Evolutionary conservation across 768 basidiomycete genomes (phyloP).

Genomic region (Suillus paluster): DNA sequence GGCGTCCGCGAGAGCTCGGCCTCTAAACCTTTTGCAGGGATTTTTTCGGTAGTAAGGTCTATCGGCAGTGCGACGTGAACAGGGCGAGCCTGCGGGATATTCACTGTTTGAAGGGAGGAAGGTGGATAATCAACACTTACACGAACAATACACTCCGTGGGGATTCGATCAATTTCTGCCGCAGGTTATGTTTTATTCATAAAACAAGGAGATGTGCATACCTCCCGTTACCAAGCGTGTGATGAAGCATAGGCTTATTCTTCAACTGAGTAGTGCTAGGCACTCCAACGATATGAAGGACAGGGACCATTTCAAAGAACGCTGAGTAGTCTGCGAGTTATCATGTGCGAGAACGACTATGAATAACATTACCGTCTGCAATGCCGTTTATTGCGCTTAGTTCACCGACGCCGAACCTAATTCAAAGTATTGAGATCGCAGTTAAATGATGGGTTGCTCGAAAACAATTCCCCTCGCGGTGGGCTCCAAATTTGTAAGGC

Average conservation of each 20-base stretch:
- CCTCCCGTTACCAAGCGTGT: constrained; percentile 87
- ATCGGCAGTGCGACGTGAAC: constrained; percentile 89
- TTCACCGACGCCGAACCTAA: constrained; percentile 92
- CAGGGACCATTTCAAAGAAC: constrained; percentile 87
- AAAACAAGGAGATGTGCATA: constrained; percentile 37
- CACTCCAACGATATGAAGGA: constrained; percentile 86
- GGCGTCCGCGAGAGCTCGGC: constrained; percentile 56
- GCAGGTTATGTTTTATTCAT: constrained; percentile 57
- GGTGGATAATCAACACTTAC: constrained; percentile 31
- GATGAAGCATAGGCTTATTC: constrained; percentile 77
- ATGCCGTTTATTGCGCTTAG: constrained; percentile 86
- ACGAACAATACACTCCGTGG: constrained; percentile 66
- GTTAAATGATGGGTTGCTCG: not conserved
- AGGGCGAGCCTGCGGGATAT: constrained; percentile 66
- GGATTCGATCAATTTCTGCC: constrained; percentile 75
- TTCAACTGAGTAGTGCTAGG: constrained; percentile 78
- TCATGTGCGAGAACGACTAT: not conserved
- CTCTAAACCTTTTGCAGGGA: constrained; percentile 65
- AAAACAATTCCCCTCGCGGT: too few relatives aligned
- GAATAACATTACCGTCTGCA: constrained; percentile 58
- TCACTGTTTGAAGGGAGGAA: not conserved
- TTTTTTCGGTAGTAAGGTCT: constrained; percentile 72
- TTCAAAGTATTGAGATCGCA: not conserved
- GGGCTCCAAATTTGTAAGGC: too few relatives aligned
- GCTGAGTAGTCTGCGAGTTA: constrained; percentile 41